phyloP scores from a whole-genome alignment of 2,329 filamentous ascomycete genomes.

The Neopestalotiopsis sp. region DNA sequence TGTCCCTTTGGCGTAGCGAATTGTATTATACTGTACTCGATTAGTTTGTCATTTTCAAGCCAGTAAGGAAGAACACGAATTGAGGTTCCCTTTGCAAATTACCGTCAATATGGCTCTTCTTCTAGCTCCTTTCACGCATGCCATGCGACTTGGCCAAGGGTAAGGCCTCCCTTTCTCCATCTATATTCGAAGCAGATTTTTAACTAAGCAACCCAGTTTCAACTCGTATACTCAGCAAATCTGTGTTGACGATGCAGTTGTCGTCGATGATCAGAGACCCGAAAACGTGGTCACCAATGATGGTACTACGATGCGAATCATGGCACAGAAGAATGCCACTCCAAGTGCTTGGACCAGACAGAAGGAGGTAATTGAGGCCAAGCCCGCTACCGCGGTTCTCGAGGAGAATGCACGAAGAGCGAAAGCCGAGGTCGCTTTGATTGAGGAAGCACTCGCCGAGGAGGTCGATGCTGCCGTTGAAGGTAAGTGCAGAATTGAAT shows the following conservation, averaged over 20 bases:
- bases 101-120: not conserved
- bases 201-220: not conserved
- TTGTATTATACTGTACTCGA: not conserved
- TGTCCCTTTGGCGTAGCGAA: not conserved
- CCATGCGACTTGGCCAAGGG: constrained; percentile 1
- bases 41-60: constrained; percentile 1
- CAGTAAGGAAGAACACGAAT: not conserved
- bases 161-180: not conserved
- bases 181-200: not conserved
- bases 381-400: not conserved
- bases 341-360: not conserved
- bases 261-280: not conserved
- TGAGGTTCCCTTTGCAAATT: not conserved
- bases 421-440: not conserved
- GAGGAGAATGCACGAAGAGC: not conserved
- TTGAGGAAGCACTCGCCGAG: not conserved
- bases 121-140: not conserved
- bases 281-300: not conserved
- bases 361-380: not conserved
- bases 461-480: not conserved
- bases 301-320: not conserved
- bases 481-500: not conserved
- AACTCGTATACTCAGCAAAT: not conserved
- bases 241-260: not conserved
- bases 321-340: not conserved